Base-by-base conservation (phyloP, 139 green algal species). In the Nannochloris sp. region DNA sequence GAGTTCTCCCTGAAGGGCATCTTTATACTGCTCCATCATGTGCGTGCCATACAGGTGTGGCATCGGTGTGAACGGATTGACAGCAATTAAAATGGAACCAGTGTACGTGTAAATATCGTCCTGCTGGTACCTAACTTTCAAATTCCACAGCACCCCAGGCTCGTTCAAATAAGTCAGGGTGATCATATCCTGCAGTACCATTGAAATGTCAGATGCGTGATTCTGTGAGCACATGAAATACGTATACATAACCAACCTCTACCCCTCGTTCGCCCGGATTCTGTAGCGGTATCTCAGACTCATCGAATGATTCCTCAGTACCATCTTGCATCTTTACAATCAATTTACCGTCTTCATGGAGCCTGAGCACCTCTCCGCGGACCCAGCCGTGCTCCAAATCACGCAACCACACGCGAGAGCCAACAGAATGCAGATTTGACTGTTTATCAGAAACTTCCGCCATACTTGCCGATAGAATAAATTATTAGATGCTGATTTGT, bases 81-180 rank as follows among this genome's bases (percentile, higher is more conserved):
- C 83, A 5, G 91, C 90, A 70, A 97, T 95, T 23, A 97, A 79
- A 59, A 97, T 95, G 56, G 69, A 87, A 64, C 87, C 89, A 12
- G 84, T 91, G 73, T 93, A 96, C 26, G 91, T 97, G 82, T 97
- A 96, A 69, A 97, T 97, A 71, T 89, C 84, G 51, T 96, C 87
- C 30, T 85, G 73, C 49, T 73, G 56, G 65, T 95, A 95, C n/a
- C 89, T 76, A 1, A 62, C 69, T 56, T 84, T 84, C 10, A 96
- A 66, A 76, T 95, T 95, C 77, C 80, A 87, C 13, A 96, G 81
- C 44, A 99, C 94, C 0, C 87, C 90, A 4, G 94, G 92, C 83
- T 99, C 94, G 73, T 98, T 92, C 14, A 99, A 82, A 76, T 98
- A 97, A 1, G 85, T 83, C 45, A 99, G 80, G 31, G 84, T 90